phyloP scores from a whole-genome alignment of 176 grass and related monocot genomes.

The Pontederia crassipes region DNA sequence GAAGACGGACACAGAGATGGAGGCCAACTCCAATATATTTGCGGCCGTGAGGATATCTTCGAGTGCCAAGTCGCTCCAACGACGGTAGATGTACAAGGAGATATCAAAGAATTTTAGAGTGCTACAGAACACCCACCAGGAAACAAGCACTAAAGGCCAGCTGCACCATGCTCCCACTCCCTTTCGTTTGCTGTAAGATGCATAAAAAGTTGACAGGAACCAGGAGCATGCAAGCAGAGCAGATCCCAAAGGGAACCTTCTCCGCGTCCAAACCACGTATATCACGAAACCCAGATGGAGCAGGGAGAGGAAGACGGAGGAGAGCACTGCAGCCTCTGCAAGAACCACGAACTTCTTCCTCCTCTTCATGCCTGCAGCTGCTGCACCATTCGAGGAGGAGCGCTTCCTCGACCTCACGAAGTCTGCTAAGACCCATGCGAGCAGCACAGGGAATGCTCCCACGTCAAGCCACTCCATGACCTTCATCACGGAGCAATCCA shows the following conservation, averaged over 20 bases:
- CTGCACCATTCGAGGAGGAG: neutral
- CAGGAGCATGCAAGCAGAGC: constrained; percentile 35
- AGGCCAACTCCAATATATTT: constrained; percentile 24
- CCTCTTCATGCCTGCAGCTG: neutral
- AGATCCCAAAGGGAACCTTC: constrained; percentile 3
- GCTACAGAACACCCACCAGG: constrained; percentile 55
- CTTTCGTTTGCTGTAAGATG: constrained; percentile 28
- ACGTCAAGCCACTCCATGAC: constrained; percentile 22
- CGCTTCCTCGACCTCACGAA: constrained; percentile 12
- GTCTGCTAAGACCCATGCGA: constrained; percentile 30
- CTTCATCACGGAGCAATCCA: neutral
- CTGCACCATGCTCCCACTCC: neutral
- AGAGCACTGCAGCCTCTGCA: constrained; percentile 17
- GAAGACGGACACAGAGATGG: constrained; percentile 24
- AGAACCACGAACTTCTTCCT: constrained; percentile 1
- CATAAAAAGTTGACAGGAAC: constrained; percentile 35
- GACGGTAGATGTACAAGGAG: constrained; percentile 21
- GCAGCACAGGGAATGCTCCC: constrained; percentile 22
- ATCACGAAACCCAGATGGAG: constrained; percentile 23
- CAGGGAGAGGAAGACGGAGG: constrained; percentile 20
- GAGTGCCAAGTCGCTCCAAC: neutral
- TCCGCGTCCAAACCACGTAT: constrained; percentile 22
- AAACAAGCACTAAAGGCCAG: constrained; percentile 47
- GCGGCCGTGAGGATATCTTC: neutral
- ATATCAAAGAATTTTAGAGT: constrained; percentile 24